Conservation (phyloP, 805 yeast genomes). For the Spathaspora hagerdaliae region DNA sequence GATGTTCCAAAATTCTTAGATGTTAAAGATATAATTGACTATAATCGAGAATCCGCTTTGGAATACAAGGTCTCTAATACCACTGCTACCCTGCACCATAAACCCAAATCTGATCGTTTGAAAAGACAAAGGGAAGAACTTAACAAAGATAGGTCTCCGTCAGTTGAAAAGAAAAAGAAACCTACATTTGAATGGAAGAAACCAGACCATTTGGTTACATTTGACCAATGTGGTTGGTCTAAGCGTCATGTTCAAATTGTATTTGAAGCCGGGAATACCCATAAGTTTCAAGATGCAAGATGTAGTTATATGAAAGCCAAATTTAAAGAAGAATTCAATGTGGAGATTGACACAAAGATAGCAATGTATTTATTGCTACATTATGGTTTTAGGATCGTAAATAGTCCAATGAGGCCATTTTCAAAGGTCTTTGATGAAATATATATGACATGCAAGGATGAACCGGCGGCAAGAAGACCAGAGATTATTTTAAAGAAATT, state of each 20-base stretch:
- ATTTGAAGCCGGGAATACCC: neutral
- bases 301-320: conserved; percentile 8
- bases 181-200: neutral
- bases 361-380: conserved; percentile 14
- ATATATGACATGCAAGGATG: conserved; percentile 7
- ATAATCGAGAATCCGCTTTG: too few species aligned
- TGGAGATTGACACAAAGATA: conserved; percentile 7
- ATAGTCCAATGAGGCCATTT: conserved; percentile 2
- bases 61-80: neutral
- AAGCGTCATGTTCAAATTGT: conserved; percentile 12
- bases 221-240: conserved; percentile 13
- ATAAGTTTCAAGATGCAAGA: conserved; percentile 6
- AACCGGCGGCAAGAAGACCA: conserved; percentile 3
- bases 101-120: neutral
- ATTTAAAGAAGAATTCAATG: conserved; percentile 9
- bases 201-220: neutral
- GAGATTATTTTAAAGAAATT: neutral
- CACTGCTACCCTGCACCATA: neutral
- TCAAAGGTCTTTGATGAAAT: conserved; percentile 13
- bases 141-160: neutral
- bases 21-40: neutral
- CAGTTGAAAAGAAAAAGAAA: neutral
- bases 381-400: conserved; percentile 14
- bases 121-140: neutral
- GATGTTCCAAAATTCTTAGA: neutral